Evolutionary conservation across 176 grass and related monocot genomes (phyloP).

Genomic region (Secale cereale): DNA sequence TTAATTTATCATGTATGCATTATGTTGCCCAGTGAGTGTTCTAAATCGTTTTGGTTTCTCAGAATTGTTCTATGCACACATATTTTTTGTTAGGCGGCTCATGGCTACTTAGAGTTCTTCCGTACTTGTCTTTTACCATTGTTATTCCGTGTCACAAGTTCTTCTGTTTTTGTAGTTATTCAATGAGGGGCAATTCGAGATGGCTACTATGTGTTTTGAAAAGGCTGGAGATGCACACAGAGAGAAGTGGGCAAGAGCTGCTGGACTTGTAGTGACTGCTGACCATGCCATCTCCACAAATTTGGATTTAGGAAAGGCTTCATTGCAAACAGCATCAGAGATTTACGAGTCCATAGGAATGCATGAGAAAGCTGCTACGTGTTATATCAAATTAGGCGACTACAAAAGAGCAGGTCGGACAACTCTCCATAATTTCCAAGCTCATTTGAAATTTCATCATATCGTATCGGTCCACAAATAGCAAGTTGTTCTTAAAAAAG

Average conservation of each 20-base stretch:
- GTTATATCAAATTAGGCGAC: conserved; percentile 75
- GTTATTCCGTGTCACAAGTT: neutral
- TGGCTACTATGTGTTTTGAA: conserved; percentile 84
- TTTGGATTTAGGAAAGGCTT: conserved; percentile 35
- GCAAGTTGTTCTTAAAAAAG: neutral
- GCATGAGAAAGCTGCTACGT: conserved; percentile 64
- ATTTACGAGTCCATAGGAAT: conserved; percentile 69
- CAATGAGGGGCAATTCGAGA: conserved; percentile 73
- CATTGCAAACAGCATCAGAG: conserved; percentile 59
- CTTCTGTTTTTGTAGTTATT: conserved; percentile 50
- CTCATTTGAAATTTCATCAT: neutral
- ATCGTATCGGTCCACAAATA: neutral
- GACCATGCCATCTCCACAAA: conserved; percentile 52
- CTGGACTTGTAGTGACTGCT: conserved; percentile 61
- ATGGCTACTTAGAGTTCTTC: neutral
- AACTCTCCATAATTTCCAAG: neutral
- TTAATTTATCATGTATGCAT: neutral
- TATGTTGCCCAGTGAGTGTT: neutral
- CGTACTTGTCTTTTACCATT: neutral
- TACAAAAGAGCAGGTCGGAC: conserved; percentile 62
- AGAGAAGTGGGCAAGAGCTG: conserved; percentile 77
- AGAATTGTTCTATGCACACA: neutral
- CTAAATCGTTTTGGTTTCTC: neutral
- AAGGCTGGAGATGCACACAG: conserved; percentile 68
- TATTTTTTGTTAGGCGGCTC: neutral